Evolutionary conservation across 306 rosid genomes (phyloP), one percentile per base, ranked within the genome.

Genomic region (Astragalus membranaceus): DNA sequence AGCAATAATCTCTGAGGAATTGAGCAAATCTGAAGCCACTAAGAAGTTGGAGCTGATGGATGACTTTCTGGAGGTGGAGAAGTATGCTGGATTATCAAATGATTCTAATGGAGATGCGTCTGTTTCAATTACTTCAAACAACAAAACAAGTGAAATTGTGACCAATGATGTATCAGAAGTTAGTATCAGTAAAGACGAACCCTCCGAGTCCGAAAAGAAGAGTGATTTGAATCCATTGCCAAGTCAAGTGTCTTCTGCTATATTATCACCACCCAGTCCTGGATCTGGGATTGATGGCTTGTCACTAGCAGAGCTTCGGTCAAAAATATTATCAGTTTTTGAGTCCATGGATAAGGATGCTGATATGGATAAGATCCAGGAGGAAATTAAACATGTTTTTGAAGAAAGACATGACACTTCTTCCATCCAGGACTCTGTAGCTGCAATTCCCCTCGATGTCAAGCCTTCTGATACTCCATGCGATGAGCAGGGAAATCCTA

Each of bases 1-100:
- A 47, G 33, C 84, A 56, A 35, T 85, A 26, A 54, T 78, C 55
- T 88, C 96, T 46, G 97, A 88, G 65, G 87, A 86, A 66, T 71
- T 76, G 33, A 74, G 83, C 81, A 87, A 77, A 79, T 83, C 92
- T 39, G 95, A 86, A 77, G 83, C 78, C 67, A 73, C 81, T 60
- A 87, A 73, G 67, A 88, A 83, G 79, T 82, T 95, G 85, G 92
- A 88, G 62, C 88, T 95, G 52, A 95, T 95, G 99, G 99, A 95
- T 75, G 99, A 95, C 85, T 95, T 95, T 83, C 77, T 95, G 83
- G 99, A 95, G 87, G 95, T 95, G 85, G 99, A 95, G 82, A 95
- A 95, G 74, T 78, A 91, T 79, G 99, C 97, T 50, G 82, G 95
- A 70, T 75, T 85, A 46, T 81, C 97, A 23, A 83, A 85, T 55